Percentiles rank a stretch among this genome's conserved stretches.
Evolutionary conservation across 2,329 filamentous ascomycete species (phyloP).

Genomic region (Xylaria sp.): DNA sequence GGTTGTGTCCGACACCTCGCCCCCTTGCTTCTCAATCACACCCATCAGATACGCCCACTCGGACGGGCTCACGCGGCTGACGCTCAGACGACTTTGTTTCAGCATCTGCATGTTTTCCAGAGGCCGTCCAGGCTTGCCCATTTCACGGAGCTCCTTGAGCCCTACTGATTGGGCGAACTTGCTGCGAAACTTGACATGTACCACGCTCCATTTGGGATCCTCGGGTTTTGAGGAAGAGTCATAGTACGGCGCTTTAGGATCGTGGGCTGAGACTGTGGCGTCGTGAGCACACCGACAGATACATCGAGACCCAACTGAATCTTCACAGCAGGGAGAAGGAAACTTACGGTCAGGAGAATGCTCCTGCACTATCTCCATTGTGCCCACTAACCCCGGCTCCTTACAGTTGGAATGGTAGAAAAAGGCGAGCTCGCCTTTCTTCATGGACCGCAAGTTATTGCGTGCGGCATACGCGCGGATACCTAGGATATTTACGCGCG

Average conservation of each 20-base stretch:
- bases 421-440: conserved; percentile 89
- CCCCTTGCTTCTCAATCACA: conserved; percentile 57
- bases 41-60: conserved; percentile 75
- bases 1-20: conserved; percentile 37
- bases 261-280: conserved; percentile 73
- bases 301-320: not conserved
- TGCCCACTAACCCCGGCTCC: conserved; percentile 84
- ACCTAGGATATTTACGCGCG: conserved; percentile 41
- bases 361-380: conserved; percentile 89
- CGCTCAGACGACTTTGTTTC: conserved; percentile 84
- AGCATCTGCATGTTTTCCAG: conserved; percentile 85
- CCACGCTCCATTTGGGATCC: conserved; percentile 85
- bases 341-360: conserved; percentile 79
- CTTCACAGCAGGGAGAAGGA: not conserved
- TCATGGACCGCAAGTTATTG: conserved; percentile 93
- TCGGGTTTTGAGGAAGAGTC: conserved; percentile 78
- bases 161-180: conserved; percentile 80
- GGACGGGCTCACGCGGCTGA: conserved; percentile 71
- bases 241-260: conserved; percentile 81
- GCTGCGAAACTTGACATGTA: conserved; percentile 86
- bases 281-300: conserved; percentile 40
- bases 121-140: conserved; percentile 65
- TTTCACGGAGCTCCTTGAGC: conserved; percentile 76
- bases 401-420: conserved; percentile 98
- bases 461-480: conserved; percentile 66